Percentiles rank a stretch among this genome's conserved stretches.
Evolutionary conservation across 805 yeast species (phyloP).

Genomic region (Schwanniomyces sp.): DNA sequence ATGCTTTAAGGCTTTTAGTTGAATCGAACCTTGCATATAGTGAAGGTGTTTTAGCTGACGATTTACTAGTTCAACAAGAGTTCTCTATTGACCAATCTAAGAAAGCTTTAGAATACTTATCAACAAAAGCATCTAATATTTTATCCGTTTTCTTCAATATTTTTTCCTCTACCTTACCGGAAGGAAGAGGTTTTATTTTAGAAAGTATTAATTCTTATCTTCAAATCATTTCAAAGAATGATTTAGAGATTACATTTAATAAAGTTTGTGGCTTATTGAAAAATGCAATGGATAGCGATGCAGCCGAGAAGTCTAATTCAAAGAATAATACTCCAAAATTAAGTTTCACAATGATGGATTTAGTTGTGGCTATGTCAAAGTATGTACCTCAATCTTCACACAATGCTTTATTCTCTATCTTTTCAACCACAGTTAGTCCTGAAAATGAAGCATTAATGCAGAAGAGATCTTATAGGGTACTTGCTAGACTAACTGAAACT

Average conservation of each 20-base stretch:
- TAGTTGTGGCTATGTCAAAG: conserved; percentile 82
- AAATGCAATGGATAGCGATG: conserved; percentile 66
- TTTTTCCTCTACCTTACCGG: conserved; percentile 84
- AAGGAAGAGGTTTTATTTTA: conserved; percentile 77
- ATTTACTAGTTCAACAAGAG: conserved; percentile 56
- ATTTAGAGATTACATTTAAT: conserved; percentile 73
- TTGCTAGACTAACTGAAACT: conserved; percentile 68
- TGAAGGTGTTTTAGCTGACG: conserved; percentile 57
- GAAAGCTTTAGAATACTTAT: conserved; percentile 59
- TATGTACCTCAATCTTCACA: conserved; percentile 73
- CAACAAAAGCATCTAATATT: conserved; percentile 68
- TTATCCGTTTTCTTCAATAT: conserved; percentile 89
- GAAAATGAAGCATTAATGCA: conserved; percentile 68
- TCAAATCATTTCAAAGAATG: conserved; percentile 64
- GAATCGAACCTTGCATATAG: conserved; percentile 70
- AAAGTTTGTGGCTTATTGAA: conserved; percentile 81
- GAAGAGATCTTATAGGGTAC: conserved; percentile 83
- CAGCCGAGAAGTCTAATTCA: conserved; percentile 26
- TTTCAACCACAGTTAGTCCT: conserved; percentile 59
- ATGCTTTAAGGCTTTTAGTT: conserved; percentile 73
- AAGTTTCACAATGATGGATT: conserved; percentile 87
- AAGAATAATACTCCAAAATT: conserved; percentile 45
- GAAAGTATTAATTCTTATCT: conserved; percentile 85
- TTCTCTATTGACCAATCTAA: conserved; percentile 59
- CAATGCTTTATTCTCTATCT: conserved; percentile 74